Conservation (phyloP, 805 yeast species). For the Yarrowia porcina region DNA sequence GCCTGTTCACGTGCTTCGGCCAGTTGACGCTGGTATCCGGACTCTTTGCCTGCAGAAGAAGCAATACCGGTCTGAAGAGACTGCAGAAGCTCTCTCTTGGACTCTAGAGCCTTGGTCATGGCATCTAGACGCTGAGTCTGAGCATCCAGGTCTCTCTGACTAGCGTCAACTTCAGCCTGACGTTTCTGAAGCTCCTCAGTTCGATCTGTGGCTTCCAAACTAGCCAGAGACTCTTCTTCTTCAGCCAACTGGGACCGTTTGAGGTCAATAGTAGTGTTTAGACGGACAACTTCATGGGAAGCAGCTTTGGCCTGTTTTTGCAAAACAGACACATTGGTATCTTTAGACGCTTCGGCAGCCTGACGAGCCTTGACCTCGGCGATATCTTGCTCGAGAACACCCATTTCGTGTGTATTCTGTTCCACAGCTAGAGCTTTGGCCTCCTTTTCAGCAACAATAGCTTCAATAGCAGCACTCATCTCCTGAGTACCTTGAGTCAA, state of each 20-base stretch:
- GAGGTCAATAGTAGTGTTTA: constrained; percentile 61
- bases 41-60: constrained; percentile 67
- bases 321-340: constrained; percentile 56
- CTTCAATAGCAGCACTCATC: constrained; percentile 38
- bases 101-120: constrained; percentile 48
- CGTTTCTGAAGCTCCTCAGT: constrained; percentile 35
- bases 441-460: constrained; percentile 34
- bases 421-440: constrained; percentile 47
- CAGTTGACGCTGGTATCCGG: constrained; percentile 74
- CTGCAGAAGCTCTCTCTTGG: constrained; percentile 74
- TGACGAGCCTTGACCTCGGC: constrained; percentile 50
- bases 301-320: constrained; percentile 56
- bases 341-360: constrained; percentile 57
- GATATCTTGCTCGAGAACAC: constrained; percentile 58
- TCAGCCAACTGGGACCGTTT: constrained; percentile 56
- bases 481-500: constrained; percentile 43
- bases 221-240: constrained; percentile 43
- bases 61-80: constrained; percentile 88
- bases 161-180: constrained; percentile 40
- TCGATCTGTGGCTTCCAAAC: constrained; percentile 40
- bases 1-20: constrained; percentile 57
- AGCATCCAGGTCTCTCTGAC: constrained; percentile 47
- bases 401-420: constrained; percentile 53
- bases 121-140: constrained; percentile 46
- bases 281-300: constrained; percentile 63